phyloP scores from a whole-genome alignment of 345 rosid species.

The Ailanthus altissimus region DNA sequence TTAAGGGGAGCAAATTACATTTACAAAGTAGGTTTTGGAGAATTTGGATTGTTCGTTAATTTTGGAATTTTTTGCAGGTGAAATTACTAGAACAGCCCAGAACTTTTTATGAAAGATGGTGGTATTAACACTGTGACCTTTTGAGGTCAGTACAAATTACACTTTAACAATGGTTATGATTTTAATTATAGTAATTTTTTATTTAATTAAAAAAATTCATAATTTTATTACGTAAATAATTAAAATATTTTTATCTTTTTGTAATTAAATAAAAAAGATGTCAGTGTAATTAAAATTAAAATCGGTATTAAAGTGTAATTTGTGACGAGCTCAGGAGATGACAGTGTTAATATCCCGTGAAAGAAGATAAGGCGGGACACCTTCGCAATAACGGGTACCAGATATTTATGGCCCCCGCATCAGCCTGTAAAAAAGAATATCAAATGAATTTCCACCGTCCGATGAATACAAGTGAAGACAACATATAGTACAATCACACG shows the following conservation, averaged over 20 bases:
- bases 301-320: no score
- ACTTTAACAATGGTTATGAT: no score
- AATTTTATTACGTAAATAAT: no score
- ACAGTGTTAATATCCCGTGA: no score
- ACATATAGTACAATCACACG: conserved; percentile 1
- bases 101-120: not conserved
- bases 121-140: no score
- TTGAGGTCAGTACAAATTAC: no score
- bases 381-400: not conserved
- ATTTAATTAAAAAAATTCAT: no score
- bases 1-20: not conserved
- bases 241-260: no score
- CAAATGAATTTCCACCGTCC: not conserved
- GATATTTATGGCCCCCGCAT: not conserved
- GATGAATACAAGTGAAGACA: not conserved
- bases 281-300: no score
- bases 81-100: conserved; percentile 2
- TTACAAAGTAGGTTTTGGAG: not conserved
- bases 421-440: not conserved
- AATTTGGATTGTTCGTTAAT: not conserved
- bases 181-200: no score
- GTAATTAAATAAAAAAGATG: no score
- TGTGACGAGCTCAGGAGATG: no score
- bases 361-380: not conserved
- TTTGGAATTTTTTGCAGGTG: not conserved